These are phyloP conservation scores for Acidomyces sp. DNA, from an alignment of 495 filamentous ascomycete species.

Conservation along the genomic window DNA sequence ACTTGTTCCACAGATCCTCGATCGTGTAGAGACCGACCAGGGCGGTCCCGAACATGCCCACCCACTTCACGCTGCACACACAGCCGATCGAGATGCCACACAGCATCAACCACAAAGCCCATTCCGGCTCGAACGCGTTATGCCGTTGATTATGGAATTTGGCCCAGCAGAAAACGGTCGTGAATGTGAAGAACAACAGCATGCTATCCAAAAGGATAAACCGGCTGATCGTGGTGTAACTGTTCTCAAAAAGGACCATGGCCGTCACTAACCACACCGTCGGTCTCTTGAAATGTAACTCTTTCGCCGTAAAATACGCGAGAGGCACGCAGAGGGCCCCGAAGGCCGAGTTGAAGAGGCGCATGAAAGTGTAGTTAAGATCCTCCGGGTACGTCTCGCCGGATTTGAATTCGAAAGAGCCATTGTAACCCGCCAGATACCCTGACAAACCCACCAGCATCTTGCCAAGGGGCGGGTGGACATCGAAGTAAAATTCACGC, in stretches of 20 bases:
- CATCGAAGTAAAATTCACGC: conserved; percentile 98
- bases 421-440: conserved; percentile 94
- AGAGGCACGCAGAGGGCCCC: conserved; percentile 84
- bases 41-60: conserved; percentile 87
- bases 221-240: conserved; percentile 93
- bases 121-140: conserved; percentile 72
- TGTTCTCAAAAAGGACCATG: conserved; percentile 97
- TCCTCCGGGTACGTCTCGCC: conserved; percentile 88
- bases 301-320: conserved; percentile 87
- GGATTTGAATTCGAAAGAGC: conserved; percentile 98
- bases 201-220: conserved; percentile 98
- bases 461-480: conserved; percentile 92
- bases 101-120: conserved; percentile 85
- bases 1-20: conserved; percentile 97
- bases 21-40: conserved; percentile 90
- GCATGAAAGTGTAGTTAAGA: conserved; percentile 96
- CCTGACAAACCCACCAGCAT: conserved; percentile 95
- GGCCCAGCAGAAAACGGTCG: conserved; percentile 90
- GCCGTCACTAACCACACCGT: conserved; percentile 89
- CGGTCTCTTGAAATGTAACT: conserved; percentile 70
- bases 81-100: conserved; percentile 91
- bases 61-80: conserved; percentile 96
- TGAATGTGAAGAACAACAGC: conserved; percentile 95
- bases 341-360: conserved; percentile 91
- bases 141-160: conserved; percentile 80